Conservation (phyloP, 1,139 yeast species). For the Kodamaea derodonti region DNA sequence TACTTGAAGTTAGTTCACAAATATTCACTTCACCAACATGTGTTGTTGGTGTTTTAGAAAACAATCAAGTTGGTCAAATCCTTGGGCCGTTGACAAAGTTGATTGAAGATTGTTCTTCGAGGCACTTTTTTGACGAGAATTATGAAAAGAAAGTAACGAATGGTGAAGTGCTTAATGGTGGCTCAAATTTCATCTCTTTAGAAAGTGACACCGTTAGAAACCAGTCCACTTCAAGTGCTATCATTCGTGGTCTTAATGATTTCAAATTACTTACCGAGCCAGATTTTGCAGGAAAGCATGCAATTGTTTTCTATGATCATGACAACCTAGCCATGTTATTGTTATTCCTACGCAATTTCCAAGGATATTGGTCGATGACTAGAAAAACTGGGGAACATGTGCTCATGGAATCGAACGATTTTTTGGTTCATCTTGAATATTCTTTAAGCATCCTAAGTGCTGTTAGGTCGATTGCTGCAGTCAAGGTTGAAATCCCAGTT, state of each 20-base stretch:
- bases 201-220: constrained; percentile 15
- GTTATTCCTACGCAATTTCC: constrained; percentile 47
- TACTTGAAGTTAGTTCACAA: constrained; percentile 57
- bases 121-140: background rate
- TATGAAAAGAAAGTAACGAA: background rate
- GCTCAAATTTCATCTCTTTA: constrained; percentile 26
- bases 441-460: constrained; percentile 47
- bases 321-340: constrained; percentile 36
- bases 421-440: constrained; percentile 44
- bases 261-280: constrained; percentile 42
- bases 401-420: constrained; percentile 49
- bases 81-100: constrained; percentile 47
- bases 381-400: constrained; percentile 71
- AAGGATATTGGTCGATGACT: constrained; percentile 52
- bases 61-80: constrained; percentile 36
- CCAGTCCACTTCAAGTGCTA: constrained; percentile 27
- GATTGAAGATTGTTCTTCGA: constrained; percentile 36
- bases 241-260: constrained; percentile 37
- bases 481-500: constrained; percentile 19
- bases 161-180: constrained; percentile 12
- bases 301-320: constrained; percentile 20
- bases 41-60: constrained; percentile 37
- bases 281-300: constrained; percentile 16
- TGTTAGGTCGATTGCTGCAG: constrained; percentile 41
- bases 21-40: constrained; percentile 64